Base-by-base conservation (phyloP, 768 basidiomycete species). In the Tephrocybe rancida region DNA sequence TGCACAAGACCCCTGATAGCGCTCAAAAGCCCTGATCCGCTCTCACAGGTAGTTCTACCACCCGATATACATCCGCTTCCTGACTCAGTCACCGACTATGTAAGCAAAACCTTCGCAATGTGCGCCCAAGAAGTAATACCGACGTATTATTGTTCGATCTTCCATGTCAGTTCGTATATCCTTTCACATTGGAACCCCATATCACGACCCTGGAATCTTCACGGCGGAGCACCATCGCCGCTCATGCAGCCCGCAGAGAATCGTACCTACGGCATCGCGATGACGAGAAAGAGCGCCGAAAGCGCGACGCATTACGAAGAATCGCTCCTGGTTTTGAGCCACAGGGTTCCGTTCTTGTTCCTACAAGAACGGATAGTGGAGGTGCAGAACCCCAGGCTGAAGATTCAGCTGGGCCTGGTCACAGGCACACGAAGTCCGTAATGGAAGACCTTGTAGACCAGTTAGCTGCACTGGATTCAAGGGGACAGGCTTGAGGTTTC, bases 51-150 rank as follows among this genome's bases (percentile, higher is more conserved):
- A 24, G 80, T 88, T 58, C 76, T 94, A 3, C 93, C 96, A 3
- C 88, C 82, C 43, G 95, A 98, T 64, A 93, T 98, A 21, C 95
- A 98, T 61, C 96, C 96, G 0, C 78, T 98, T 0, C 96, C 96
- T 3, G 91, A 95, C 22, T 90, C 89, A 30, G 87, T 98, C 3
- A 86, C 85, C 1, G 83, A 91, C 57, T 98, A 98, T 67, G 96
- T 95, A 47, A 61, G 71, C 34, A 48, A 46, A 34, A 39, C 16
- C 27, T 37, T 9, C 29, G 22, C 29, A 38, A 26, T 37, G 5
- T 51, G 21, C 25, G 27, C 41, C 39, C 21, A 21, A 55, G 34
- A 42, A 39, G 21, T 22, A 45, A 27, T 38, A 37, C 48, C 48
- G 25, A 57, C 43, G 9, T 26, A 47, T 32, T 7, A 7, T 37